A percentile compares a stretch with the other conserved stretches of the same genome.
Evolutionary conservation across 2,329 filamentous ascomycete species (phyloP).

Genomic region (Claviceps sp.): DNA sequence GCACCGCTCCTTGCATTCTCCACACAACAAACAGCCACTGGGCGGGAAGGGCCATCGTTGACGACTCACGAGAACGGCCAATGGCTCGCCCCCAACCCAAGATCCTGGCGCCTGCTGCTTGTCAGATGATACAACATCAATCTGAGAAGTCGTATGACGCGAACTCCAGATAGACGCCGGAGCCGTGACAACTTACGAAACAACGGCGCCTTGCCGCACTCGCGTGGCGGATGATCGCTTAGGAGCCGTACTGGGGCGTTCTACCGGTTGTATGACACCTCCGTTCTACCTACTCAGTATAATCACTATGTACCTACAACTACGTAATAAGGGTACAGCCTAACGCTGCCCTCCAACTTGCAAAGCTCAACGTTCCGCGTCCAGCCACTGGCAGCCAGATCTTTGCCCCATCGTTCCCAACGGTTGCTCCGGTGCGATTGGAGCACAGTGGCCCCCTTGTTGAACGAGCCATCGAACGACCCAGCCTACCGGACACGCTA

Average conservation of each 20-base stretch:
- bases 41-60: background rate
- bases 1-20: background rate
- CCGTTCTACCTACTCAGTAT: no score
- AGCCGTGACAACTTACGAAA: background rate
- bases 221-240: no score
- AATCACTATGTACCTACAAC: no score
- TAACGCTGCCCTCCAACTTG: background rate
- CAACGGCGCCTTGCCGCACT: no score
- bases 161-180: background rate
- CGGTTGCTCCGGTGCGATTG: background rate
- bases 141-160: no score
- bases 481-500: background rate
- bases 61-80: background rate
- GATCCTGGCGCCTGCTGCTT: background rate
- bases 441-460: background rate
- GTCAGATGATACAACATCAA: background rate
- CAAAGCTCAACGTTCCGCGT: background rate
- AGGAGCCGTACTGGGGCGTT: no score
- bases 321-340: no score
- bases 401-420: background rate
- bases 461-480: background rate
- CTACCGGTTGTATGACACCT: no score
- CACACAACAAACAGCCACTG: background rate
- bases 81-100: background rate
- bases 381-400: background rate